phyloP scores from a whole-genome alignment of 1,139 yeast species.

The Candida sojae region DNA sequence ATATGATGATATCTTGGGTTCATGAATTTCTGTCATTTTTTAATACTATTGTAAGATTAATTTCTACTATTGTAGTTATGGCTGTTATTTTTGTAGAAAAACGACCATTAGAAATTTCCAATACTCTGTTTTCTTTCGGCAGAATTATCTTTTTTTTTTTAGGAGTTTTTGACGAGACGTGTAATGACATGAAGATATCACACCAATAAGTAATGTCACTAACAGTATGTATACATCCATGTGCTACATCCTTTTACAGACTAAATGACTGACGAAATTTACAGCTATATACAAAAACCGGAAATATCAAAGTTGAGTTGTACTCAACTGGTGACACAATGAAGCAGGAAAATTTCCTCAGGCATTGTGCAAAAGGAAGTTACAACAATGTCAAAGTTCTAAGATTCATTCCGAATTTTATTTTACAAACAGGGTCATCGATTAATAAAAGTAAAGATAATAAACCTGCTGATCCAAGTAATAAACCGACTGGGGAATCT shows the following conservation, averaged over 20 bases:
- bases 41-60: not conserved
- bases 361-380: slow-evolving; percentile 50
- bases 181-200: not conserved
- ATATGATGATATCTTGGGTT: not conserved
- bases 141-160: not conserved
- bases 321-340: slow-evolving; percentile 13
- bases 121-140: not conserved
- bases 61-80: too few species aligned
- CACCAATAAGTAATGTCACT: slow-evolving; percentile 16
- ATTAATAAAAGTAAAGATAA: slow-evolving; percentile 46
- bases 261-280: not conserved
- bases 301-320: slow-evolving; percentile 21
- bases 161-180: not conserved
- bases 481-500: not conserved
- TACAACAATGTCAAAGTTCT: slow-evolving; percentile 41
- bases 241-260: not conserved
- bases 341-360: slow-evolving; percentile 26
- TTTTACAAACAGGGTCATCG: slow-evolving; percentile 54
- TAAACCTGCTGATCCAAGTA: slow-evolving; percentile 11
- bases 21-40: not conserved
- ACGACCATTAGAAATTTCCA: not conserved
- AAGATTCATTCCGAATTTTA: slow-evolving; percentile 44
- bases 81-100: not conserved
- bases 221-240: slow-evolving; percentile 15
- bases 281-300: slow-evolving; percentile 23